A percentile compares a stretch with the other conserved stretches of the same genome.
These are phyloP conservation scores for Xylariales sp. DNA, from an alignment of 2,329 filamentous ascomycete genomes.

Conservation along the genomic window DNA sequence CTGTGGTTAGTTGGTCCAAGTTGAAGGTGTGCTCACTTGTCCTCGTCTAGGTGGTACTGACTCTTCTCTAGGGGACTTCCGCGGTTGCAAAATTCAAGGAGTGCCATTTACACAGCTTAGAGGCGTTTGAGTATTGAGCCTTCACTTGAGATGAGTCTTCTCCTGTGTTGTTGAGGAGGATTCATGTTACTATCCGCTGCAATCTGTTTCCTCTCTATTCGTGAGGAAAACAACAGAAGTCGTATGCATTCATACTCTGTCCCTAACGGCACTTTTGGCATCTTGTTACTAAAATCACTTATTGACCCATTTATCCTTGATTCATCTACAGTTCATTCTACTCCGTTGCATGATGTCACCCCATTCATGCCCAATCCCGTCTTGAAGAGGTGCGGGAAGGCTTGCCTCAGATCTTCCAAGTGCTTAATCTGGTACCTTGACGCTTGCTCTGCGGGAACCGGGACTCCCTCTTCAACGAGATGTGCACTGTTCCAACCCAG, in stretches of 20 bases:
- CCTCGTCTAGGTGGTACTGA: background rate
- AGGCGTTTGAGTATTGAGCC: background rate
- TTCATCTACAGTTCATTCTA: conserved; percentile 6
- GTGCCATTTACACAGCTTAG: background rate
- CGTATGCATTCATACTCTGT: background rate
- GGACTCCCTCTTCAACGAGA: conserved; percentile 30
- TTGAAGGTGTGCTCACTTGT: conserved; percentile 4
- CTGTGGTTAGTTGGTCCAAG: background rate
- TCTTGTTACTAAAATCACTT: background rate
- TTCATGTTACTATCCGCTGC: background rate
- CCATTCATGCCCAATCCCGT: background rate
- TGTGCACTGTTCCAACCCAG: conserved; percentile 35
- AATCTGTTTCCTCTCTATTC: background rate
- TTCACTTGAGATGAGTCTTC: conserved; percentile 1
- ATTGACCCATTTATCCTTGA: background rate
- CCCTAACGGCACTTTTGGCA: background rate
- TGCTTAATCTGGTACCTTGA: conserved; percentile 31
- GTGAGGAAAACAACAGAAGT: background rate
- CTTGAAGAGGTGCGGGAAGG: conserved; percentile 32
- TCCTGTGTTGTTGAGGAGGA: background rate
- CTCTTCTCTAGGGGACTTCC: background rate
- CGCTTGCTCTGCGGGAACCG: conserved; percentile 21
- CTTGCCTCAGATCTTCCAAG: conserved; percentile 28
- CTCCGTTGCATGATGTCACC: background rate
- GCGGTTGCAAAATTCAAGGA: background rate